Evolutionary conservation across 2,329 filamentous ascomycete genomes (phyloP).

Genomic region (Aspergillus aculeatinus): DNA sequence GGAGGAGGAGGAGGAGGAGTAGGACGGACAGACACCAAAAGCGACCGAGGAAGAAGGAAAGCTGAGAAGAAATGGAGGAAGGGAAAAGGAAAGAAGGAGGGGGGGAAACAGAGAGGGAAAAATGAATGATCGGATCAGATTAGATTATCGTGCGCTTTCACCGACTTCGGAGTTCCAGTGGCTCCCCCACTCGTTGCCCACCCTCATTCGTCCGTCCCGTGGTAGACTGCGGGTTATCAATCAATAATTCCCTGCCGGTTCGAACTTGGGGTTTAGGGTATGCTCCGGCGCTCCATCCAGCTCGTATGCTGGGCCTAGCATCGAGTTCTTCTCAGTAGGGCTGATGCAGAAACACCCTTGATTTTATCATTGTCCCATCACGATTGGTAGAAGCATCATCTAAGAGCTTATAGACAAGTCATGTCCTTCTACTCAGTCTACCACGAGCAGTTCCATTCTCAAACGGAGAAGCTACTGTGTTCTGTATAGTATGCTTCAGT

Average conservation of each 20-base stretch:
- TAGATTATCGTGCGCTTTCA: constrained; percentile 32
- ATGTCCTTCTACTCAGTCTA: too few species aligned
- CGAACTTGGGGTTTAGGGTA: constrained; percentile 10
- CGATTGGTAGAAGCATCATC: too few species aligned
- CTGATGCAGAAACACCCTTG: neutral
- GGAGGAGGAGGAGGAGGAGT: neutral
- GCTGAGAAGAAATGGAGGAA: neutral
- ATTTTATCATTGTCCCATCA: too few species aligned
- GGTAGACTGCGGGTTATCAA: constrained; percentile 18
- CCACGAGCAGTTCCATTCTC: too few species aligned
- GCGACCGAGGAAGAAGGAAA: constrained; percentile 10
- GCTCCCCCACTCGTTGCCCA: neutral
- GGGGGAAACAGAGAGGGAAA: constrained; percentile 13
- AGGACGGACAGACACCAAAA: neutral
- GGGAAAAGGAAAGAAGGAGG: constrained; percentile 1
- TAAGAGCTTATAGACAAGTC: too few species aligned
- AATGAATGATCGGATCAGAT: constrained; percentile 31
- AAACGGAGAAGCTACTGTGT: too few species aligned
- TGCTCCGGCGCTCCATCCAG: neutral
- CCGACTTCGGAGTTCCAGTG: constrained; percentile 24
- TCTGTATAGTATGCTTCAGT: too few species aligned
- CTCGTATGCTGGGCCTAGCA: too few species aligned
- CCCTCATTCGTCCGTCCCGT: constrained; percentile 12
- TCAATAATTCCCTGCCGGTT: constrained; percentile 9
- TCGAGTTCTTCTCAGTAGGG: neutral